phyloP scores from a whole-genome alignment of 257 asterid genomes.

The Scutellaria baicalensis region DNA sequence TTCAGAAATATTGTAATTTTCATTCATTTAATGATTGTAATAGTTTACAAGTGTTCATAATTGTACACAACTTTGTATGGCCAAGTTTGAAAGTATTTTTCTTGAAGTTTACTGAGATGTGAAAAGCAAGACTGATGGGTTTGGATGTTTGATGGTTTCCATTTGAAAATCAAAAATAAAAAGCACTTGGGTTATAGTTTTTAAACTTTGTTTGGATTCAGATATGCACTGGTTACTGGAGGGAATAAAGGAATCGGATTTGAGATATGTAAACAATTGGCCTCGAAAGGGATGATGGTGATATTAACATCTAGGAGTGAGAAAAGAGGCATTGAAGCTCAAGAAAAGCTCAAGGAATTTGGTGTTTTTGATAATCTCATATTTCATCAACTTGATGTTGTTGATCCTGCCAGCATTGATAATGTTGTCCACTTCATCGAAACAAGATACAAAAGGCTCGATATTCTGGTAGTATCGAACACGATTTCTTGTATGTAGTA shows the following conservation, averaged over 20 bases:
- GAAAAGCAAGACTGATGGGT: no score
- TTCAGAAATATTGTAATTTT: no score
- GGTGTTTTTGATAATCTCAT: slow-evolving; percentile 16
- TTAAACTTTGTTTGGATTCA: not conserved
- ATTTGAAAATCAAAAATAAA: no score
- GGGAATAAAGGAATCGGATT: slow-evolving; percentile 51
- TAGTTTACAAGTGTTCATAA: no score
- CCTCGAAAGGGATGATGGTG: slow-evolving; percentile 31
- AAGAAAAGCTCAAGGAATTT: slow-evolving; percentile 22
- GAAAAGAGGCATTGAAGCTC: slow-evolving; percentile 38
- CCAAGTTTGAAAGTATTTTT: no score
- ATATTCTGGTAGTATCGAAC: slow-evolving; percentile 32
- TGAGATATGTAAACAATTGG: slow-evolving; percentile 37
- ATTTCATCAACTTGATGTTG: slow-evolving; percentile 43
- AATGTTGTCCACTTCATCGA: slow-evolving; percentile 25
- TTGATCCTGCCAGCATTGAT: slow-evolving; percentile 21
- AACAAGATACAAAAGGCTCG: slow-evolving; percentile 28
- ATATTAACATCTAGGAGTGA: slow-evolving; percentile 37
- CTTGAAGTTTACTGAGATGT: no score
- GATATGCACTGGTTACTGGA: slow-evolving; percentile 43
- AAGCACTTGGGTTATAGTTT: no score
- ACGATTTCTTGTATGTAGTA: not conserved
- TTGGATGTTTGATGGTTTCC: no score
- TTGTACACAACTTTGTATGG: no score
- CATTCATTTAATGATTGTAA: no score